A percentile compares a stretch with the other conserved stretches of the same genome.
Evolutionary conservation across 2,329 filamentous ascomycete species (phyloP).

Genomic region (Phyllosticta paracitricarpa): DNA sequence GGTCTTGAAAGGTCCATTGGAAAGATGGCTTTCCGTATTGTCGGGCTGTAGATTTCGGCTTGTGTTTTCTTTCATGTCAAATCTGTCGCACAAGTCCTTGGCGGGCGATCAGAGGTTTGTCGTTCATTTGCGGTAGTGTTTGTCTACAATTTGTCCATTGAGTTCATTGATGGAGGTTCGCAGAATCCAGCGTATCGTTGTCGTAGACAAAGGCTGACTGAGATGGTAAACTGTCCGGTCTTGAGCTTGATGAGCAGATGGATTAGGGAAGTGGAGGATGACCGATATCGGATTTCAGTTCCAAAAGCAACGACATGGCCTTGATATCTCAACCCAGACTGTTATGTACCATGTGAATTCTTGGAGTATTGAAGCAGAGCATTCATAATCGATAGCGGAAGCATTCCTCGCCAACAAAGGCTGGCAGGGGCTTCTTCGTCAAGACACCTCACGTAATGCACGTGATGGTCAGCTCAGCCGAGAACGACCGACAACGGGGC

Average conservation of each 20-base stretch:
- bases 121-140: too few species aligned
- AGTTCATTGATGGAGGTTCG: too few species aligned
- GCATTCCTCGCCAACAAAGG: neutral
- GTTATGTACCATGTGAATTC: neutral
- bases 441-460: neutral
- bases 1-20: too few species aligned
- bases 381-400: neutral
- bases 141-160: too few species aligned
- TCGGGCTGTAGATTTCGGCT: too few species aligned
- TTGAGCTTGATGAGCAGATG: neutral
- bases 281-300: neutral
- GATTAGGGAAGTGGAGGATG: neutral
- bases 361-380: neutral
- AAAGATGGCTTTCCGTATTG: too few species aligned
- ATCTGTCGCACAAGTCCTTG: too few species aligned
- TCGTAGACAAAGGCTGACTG: neutral
- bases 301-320: neutral
- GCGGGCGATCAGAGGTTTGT: too few species aligned
- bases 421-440: neutral
- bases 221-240: neutral
- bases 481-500: neutral
- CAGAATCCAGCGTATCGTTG: neutral
- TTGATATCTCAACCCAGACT: neutral
- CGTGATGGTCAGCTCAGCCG: neutral
- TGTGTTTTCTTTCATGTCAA: too few species aligned